Conservation (phyloP, 2,329 filamentous ascomycete genomes). For the Verticillium tricorpus region DNA sequence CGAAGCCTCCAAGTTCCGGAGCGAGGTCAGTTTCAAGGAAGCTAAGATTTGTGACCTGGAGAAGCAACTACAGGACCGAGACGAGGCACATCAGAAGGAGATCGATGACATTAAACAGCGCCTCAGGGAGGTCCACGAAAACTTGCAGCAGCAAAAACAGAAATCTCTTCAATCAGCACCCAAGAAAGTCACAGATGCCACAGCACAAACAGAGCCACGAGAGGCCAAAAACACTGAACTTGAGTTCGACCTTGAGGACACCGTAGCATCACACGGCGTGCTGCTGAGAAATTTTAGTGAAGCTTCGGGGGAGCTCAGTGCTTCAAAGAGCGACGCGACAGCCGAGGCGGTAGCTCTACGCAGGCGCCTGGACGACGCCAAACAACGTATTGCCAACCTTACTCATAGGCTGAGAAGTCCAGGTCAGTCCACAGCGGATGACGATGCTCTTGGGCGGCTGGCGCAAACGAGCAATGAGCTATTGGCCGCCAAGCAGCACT, state of each 20-base stretch:
- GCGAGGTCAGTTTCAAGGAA: neutral
- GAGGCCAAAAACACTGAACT: neutral
- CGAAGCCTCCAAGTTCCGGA: neutral
- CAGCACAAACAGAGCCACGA: neutral
- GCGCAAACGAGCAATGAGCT: conserved; percentile 5
- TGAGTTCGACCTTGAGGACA: neutral
- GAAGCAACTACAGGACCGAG: neutral
- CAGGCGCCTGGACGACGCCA: conserved; percentile 4
- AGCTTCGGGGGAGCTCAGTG: neutral
- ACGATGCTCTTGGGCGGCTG: neutral
- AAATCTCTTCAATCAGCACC: neutral
- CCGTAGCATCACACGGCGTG: neutral
- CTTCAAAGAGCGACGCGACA: neutral
- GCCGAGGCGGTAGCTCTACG: neutral
- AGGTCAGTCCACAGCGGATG: neutral
- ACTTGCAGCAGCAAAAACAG: neutral
- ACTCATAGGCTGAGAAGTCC: conserved; percentile 7
- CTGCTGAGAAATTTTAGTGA: neutral
- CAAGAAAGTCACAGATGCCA: neutral
- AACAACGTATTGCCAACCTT: conserved; percentile 10
- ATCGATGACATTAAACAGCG: neutral
- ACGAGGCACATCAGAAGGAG: neutral
- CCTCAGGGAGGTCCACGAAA: neutral
- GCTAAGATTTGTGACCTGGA: neutral
- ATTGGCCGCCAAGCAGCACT: neutral